Evolutionary conservation across 305 asterid genomes (phyloP), one percentile per base, ranked within the genome.

Genomic region (Vinca major): DNA sequence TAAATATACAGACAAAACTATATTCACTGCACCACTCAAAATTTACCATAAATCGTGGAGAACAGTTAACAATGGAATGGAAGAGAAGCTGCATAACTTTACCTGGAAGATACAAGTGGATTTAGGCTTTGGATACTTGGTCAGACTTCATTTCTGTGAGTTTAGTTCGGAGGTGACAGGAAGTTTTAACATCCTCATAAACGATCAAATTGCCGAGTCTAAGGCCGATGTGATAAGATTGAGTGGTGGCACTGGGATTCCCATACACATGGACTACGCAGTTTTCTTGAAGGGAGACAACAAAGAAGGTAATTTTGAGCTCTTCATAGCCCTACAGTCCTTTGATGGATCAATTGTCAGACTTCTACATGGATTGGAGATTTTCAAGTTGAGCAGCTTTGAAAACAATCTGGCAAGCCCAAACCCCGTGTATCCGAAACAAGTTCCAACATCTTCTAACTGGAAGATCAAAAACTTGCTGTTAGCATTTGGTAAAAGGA

Each of bases 101-200:
- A 74, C 81, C 20, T 89, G 87, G 91, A 74, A 70, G 73, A 73
- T 86, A 72, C 82, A 86, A 20, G 83, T 86, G 63, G 83, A 85
- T 26, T 62, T 81, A 65, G 94, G 88, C 63, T 89, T 86, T 66
- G 71, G 86, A 50, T 85, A 86, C 79, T 75, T 86, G 75, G 73
- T 84, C 16, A 82, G 96, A 74, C 90, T 89, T 69, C 96, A 85
- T 71, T 86, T 79, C 62, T 75, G 80, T 6, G 76, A 82, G 55
- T 56, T 74, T 36, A 74, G 73, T 39, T 51, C 48, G 36, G 72
- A 43, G 66, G 65, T 60, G 45, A 66, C 26, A 17, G 71, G 44
- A 3, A 6, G 53, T 1, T 77, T 85, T 67, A 51, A 52, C 4
- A 13, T 87, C 19, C 50, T 81, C 62, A 79, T 89, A 64, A 78